Conservation (phyloP, 2,329 filamentous ascomycete genomes). For the Exophiala aquamarina region DNA sequence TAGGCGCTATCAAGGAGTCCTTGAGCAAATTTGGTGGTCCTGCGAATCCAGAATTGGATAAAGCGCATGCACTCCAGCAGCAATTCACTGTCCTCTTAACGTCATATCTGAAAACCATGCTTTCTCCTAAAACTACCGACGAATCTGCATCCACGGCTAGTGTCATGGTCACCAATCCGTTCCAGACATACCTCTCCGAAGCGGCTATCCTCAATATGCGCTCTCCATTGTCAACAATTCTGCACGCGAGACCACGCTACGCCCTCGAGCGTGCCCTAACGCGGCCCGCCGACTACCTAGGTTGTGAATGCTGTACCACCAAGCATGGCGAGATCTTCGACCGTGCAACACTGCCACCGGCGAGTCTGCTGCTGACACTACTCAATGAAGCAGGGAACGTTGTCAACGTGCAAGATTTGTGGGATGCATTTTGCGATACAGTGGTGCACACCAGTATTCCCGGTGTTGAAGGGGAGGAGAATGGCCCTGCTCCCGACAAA, state of each 20-base stretch:
- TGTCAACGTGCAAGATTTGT: slow-evolving; percentile 62
- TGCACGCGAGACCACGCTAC: slow-evolving; percentile 58
- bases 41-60: neutral
- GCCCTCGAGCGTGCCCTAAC: slow-evolving; percentile 61
- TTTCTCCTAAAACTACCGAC: neutral
- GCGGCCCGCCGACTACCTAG: slow-evolving; percentile 61
- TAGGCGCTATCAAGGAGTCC: too few relatives aligned
- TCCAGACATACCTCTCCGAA: slow-evolving; percentile 55
- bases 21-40: too few relatives aligned
- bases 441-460: slow-evolving; percentile 32
- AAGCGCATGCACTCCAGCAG: slow-evolving; percentile 2
- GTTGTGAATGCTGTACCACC: slow-evolving; percentile 50
- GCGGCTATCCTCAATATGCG: slow-evolving; percentile 59
- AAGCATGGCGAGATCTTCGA: slow-evolving; percentile 31
- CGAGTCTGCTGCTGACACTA: slow-evolving; percentile 61
- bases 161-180: slow-evolving; percentile 33
- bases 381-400: slow-evolving; percentile 63
- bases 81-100: neutral
- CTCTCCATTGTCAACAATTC: slow-evolving; percentile 57
- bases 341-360: slow-evolving; percentile 55
- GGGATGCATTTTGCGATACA: slow-evolving; percentile 54
- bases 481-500: slow-evolving; percentile 15
- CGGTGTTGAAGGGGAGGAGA: slow-evolving; percentile 48
- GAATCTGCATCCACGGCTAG: slow-evolving; percentile 41
- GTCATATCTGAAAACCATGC: slow-evolving; percentile 1